These are phyloP conservation scores for Pseudofabraea citricarpa DNA, from an alignment of 2,329 filamentous ascomycete species.

Conservation along the genomic window DNA sequence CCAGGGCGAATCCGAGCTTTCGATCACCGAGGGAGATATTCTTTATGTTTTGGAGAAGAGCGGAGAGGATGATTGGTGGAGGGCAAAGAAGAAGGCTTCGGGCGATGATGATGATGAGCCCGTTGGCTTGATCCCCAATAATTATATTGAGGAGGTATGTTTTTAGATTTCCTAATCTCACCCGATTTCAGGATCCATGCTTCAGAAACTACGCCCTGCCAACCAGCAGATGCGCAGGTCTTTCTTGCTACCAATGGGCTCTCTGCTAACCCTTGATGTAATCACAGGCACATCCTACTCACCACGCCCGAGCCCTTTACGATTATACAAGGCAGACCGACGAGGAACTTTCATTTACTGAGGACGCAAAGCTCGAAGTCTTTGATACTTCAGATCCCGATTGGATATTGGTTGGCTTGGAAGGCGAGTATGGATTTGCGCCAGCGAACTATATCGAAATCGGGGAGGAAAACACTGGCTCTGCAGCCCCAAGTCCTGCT, in stretches of 20 bases:
- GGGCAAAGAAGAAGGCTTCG: conserved; percentile 33
- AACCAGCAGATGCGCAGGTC: too few species aligned
- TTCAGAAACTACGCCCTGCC: too few species aligned
- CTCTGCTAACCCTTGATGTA: conserved; percentile 11
- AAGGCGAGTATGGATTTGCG: conserved; percentile 87
- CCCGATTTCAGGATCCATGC: too few species aligned
- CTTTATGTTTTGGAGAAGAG: conserved; percentile 77
- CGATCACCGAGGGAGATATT: conserved; percentile 79
- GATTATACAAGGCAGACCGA: conserved; percentile 97
- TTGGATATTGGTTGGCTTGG: conserved; percentile 87
- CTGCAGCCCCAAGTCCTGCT: conserved; percentile 26
- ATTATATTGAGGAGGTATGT: conserved; percentile 89
- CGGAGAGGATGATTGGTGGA: conserved; percentile 80
- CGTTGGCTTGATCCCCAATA: conserved; percentile 66
- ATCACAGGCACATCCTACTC: conserved; percentile 55
- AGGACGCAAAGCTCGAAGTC: conserved; percentile 77
- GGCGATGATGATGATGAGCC: conserved; percentile 32
- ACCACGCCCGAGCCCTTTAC: conserved; percentile 86
- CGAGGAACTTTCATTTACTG: conserved; percentile 92
- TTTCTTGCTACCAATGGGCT: conserved; percentile 1
- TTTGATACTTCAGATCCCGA: conserved; percentile 91
- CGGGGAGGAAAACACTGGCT: conserved; percentile 32
- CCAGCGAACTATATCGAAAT: conserved; percentile 94
- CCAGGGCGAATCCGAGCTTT: conserved; percentile 79
- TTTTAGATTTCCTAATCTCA: conserved; percentile 1